Conservation (phyloP, 208 protist species). For the Lotmaria passim region DNA sequence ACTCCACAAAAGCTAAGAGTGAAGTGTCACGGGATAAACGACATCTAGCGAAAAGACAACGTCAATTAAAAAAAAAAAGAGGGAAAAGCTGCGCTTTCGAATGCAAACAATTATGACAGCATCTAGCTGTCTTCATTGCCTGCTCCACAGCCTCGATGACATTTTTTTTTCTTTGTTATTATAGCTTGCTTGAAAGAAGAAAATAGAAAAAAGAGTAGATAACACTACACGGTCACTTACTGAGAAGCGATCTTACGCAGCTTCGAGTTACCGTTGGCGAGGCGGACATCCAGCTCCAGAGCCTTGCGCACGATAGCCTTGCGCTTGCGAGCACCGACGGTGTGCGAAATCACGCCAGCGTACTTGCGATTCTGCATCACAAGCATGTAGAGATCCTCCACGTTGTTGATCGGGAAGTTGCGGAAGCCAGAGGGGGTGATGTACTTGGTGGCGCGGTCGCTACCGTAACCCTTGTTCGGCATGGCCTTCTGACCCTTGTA, state of each 20-base stretch:
- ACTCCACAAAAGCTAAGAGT: too few relatives aligned
- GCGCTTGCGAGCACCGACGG: slow-evolving; percentile 92
- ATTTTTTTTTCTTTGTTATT: slow-evolving; percentile 10
- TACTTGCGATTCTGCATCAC: slow-evolving; percentile 99
- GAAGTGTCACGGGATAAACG: too few relatives aligned
- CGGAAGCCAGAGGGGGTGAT: slow-evolving; percentile 97
- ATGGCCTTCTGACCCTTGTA: slow-evolving; percentile 97
- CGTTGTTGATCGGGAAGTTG: slow-evolving; percentile 95
- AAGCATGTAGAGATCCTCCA: slow-evolving; percentile 98
- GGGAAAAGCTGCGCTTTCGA: too few relatives aligned
- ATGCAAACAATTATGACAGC: too few relatives aligned
- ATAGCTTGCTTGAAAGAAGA: not conserved
- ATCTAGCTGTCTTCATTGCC: too few relatives aligned
- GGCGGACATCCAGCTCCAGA: slow-evolving; percentile 97
- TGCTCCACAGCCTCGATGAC: not conserved
- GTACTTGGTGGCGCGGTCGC: slow-evolving; percentile 96
- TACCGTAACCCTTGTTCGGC: slow-evolving; percentile 99
- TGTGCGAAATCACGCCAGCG: slow-evolving; percentile 97
- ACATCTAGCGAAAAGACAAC: too few relatives aligned
- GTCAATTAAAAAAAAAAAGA: too few relatives aligned
- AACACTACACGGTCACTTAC: slow-evolving; percentile 28
- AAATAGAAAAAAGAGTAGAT: slow-evolving; percentile 19
- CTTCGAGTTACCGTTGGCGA: slow-evolving; percentile 96
- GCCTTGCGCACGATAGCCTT: slow-evolving; percentile 98
- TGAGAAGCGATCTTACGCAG: slow-evolving; percentile 87